A percentile compares a stretch with the other conserved stretches of the same genome.
Conservation (phyloP, 2,329 filamentous ascomycete genomes). For the Peltaster fructicola region DNA sequence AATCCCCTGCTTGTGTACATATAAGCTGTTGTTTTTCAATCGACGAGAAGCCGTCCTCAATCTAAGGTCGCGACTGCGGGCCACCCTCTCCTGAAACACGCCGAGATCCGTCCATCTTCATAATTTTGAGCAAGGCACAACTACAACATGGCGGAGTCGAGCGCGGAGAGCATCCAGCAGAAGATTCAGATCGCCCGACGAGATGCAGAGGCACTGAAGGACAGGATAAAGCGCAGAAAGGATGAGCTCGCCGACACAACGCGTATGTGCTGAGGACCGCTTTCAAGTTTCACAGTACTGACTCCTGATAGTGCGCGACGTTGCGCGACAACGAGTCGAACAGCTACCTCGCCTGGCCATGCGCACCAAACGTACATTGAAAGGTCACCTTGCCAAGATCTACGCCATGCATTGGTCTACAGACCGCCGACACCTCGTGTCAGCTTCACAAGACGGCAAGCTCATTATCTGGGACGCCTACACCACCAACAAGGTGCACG, state of each 20-base stretch:
- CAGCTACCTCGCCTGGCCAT: constrained; percentile 83
- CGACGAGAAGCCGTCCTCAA: no score
- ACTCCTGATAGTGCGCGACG: constrained; percentile 66
- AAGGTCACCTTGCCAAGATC: constrained; percentile 96
- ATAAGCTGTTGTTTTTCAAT: no score
- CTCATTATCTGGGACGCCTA: constrained; percentile 99
- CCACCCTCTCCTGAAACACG: no score
- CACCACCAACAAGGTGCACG: constrained; percentile 98
- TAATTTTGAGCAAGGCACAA: constrained; percentile 4
- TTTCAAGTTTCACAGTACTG: constrained; percentile 8
- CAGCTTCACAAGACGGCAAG: constrained; percentile 96
- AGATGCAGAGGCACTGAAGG: constrained; percentile 94
- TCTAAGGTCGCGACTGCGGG: no score
- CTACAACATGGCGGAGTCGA: constrained; percentile 29
- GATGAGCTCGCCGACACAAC: constrained; percentile 97
- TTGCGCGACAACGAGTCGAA: constrained; percentile 84
- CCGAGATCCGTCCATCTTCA: no score
- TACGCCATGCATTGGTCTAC: constrained; percentile 99
- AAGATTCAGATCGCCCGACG: constrained; percentile 88
- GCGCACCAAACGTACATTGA: constrained; percentile 92
- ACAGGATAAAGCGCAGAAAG: constrained; percentile 99
- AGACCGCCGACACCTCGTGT: constrained; percentile 89
- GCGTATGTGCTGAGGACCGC: constrained; percentile 44
- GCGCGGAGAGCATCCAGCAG: constrained; percentile 33
- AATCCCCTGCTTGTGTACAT: no score